Evolutionary conservation across 2,329 filamentous ascomycete genomes (phyloP), one percentile per base, ranked within the genome.

Genomic region (Myriosclerotinia scirpicola): DNA sequence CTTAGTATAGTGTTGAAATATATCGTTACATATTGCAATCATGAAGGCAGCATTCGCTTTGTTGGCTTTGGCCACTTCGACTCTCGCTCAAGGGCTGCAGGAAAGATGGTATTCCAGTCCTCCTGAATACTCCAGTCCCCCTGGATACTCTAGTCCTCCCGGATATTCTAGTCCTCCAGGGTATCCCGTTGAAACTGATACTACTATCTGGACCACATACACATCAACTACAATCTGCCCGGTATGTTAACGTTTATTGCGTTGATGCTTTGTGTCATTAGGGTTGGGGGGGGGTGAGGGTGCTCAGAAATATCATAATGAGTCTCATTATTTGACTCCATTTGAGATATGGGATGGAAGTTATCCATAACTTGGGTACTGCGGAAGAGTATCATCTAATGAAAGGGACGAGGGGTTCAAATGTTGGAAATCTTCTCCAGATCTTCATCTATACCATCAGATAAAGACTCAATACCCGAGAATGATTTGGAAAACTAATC

Each of bases 211-310:
- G 26, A 55, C 59, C 20, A 66, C 65, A 12, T 66, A 46, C 12
- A 66, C 65, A 34, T 63, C 65, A 30, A 66, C 65, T 46, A 66
- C 65, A 11, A 44, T 54, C 48, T 66, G 65, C 17, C 65, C 65
- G 26, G 65, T 66, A 48, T 54, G 50, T 63, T 40, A 38, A 46
- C 0, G 26, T 38, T 9, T 14, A 44, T 44, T 48, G 11, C 34
- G 17, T 48, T 38, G 20, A 15, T 11, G 14, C 30, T 2, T 22
- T 38, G 20, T 60, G 6, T 60, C 7, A 2, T 26, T 50, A 14
- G 14, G 20, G 34, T 50, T 6, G 42, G 8, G 20, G 15, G 2
- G 42, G n/a, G 12, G 9, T 38, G 42, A 34, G 11, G 44, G 15
- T 50, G 8, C 12, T 48, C 34, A 17, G 42, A 22, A 48, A 22